Percentiles rank a stretch among this genome's conserved stretches.
These are phyloP conservation scores for Luffa aegyptiaca DNA, from an alignment of 306 rosid species.

Conservation along the genomic window DNA sequence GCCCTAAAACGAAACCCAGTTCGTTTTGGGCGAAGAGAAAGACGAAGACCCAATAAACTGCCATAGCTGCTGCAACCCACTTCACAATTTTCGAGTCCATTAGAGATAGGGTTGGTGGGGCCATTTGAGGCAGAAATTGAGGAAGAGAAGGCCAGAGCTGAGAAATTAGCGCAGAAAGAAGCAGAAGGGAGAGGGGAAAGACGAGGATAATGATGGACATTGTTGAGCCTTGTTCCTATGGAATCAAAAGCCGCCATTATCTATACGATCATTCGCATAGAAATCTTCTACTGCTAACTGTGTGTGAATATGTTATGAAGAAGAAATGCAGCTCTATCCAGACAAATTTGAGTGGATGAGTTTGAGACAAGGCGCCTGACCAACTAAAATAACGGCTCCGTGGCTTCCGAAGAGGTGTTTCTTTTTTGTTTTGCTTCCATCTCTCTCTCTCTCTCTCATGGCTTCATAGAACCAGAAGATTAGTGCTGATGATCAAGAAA, in stretches of 20 bases:
- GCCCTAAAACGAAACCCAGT: slow-evolving; percentile 4
- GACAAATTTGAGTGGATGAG: not conserved
- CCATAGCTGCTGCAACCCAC: not conserved
- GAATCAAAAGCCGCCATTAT: slow-evolving; percentile 41
- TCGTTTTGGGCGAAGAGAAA: not conserved
- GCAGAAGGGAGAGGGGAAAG: slow-evolving; percentile 13
- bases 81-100: not conserved
- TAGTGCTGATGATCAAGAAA: not conserved
- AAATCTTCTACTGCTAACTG: not conserved
- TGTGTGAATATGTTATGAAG: not conserved
- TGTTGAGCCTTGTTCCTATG: not conserved
- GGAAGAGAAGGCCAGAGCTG: slow-evolving; percentile 2
- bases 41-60: not conserved
- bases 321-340: not conserved
- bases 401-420: not conserved
- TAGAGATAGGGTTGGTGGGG: not conserved
- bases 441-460: not conserved
- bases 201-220: not conserved
- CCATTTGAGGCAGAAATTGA: not conserved
- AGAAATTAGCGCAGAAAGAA: slow-evolving; percentile 16
- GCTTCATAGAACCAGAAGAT: not conserved
- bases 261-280: not conserved
- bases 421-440: not conserved
- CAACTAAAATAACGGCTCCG: not conserved
- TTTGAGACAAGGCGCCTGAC: not conserved